Evolutionary conservation across 352 stramenopile species (phyloP), one percentile per base, ranked within the genome.

Genomic region (Elongisporangium anandrum): DNA sequence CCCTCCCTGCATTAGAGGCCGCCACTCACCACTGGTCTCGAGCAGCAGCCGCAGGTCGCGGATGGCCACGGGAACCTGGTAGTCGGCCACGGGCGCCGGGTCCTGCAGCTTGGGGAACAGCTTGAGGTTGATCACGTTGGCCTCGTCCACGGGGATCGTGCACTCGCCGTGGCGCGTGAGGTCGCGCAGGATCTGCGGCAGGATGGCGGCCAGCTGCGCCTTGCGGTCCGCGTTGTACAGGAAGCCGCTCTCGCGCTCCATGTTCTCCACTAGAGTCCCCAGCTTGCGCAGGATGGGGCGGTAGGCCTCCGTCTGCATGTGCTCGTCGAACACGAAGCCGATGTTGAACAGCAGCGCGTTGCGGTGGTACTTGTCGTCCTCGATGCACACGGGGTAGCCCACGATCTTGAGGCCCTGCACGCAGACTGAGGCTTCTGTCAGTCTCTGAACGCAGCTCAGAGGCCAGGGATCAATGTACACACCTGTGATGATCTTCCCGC

Each of bases 261-360:
- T 95, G 47, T 74, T 87, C 56, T 95, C 79, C 50, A 97, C 78
- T 16, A 92, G 73, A 22, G 79, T 70, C n/a, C 85, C 88, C 20
- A 94, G 61, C 73, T 96, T 96, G 26, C 87, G 75, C 17, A 97
- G 65, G 57, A 97, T 90, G 23, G 85, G 87, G 49, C 88, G 69
- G 64, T 88, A 96, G 39, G 85, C 79, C n/a, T 72, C 68, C 47
- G 82, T 81, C 64, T 94, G 83, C 50, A 86, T 73, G 39, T 80
- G 63, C 55, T 90, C 72, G 52, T 89, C 73, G 57, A 96, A 93
- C 26, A 97, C 86, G 70, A 97, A 97, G 50, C 85, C 84, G 55
- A 97, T 91, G 63, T 96, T 97, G 65, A 95, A 97, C 19, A 94
- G 75, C 56, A 97, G 73, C 41, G 85, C 81, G 38, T 95, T 95